Evolutionary conservation across 2,329 filamentous ascomycete genomes (phyloP), one percentile per base, ranked within the genome.

Genomic region (Beauveria pseudobassiana): DNA sequence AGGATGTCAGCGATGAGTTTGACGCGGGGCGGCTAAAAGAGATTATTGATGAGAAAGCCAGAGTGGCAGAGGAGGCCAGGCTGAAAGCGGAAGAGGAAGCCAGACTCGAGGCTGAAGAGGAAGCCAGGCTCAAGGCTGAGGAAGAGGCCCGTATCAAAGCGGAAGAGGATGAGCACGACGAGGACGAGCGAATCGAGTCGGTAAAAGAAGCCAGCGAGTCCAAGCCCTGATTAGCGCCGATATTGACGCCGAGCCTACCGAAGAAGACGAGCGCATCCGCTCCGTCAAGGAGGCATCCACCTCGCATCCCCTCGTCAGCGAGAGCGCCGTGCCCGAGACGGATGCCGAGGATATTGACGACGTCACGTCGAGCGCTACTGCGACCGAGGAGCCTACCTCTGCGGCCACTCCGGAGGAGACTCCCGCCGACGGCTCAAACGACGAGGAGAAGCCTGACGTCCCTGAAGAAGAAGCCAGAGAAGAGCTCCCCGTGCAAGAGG

Each of bases 1-100:
- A 81, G 42, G 93, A 98, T 71, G 77, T 82, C 2, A 87, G 85
- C 14, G 87, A 95, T 57, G 87, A 96, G 71, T 98, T 96, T 69
- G 87, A 88, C 53, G 86, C 83, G 51, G 87, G 87, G 56, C 77
- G 77, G 18, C 82, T 89, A 68, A 83, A 85, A 56, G 76, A 81
- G 10, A 82, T 83, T 22, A 56, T 63, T 40, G 51, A 55, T 3
- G 61, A 59, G 24, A 56, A n/a, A 28, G 61, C 40, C n/a, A 26
- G 42, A 46, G 77, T 71, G 3, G 76, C 73, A 3, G 69, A 73
- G 5, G 69, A 74, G 65, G 69, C 70, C n/a, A 67, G 69, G 60
- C 67, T 66, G 9, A 67, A 66, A 16, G 68, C 69, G 5, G 66
- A 67, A 7, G 65, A 66, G 54, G 53, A 61, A 46, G 61, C 63